Evolutionary conservation across 2,329 filamentous ascomycete species (phyloP), one percentile per base, ranked within the genome.

Genomic region (Scedosporium dehoogii): DNA sequence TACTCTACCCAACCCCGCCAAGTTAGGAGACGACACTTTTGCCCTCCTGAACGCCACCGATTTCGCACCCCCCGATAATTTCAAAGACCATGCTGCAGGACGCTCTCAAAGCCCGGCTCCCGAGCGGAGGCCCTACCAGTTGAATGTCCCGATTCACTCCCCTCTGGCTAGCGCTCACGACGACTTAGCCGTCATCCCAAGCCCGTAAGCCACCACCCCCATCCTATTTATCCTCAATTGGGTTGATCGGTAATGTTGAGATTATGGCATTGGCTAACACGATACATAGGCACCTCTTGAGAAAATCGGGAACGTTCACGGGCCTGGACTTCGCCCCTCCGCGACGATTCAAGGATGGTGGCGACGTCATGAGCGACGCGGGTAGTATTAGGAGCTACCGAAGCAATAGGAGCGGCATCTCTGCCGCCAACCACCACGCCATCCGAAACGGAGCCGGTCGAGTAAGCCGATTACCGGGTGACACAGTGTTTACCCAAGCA

Each of bases 151-250:
- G 16, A 82, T 85, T 33, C 88, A 90, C 71, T 89, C 86, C n/a
- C 92, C 92, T 0, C 81, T 97, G 46, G 87, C 83, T 25, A 91
- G 88, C 64, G 82, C 92, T 4, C 97, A 92, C 73, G 93, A 97
- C 63, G 93, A 97, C 64, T 85, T 97, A 65, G 76, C 88, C 12
- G 82, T 83, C 7, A 86, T 99, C 66, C 94, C 94, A 44, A 97
- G 92, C 81, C 92, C 94, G 85, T 93, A 85, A 89, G 90, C 89
- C 65, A 27, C 65, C 58, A 7, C 9, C 9, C 21, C 16, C 14
- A 10, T 16, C 16, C 56, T 27, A n/a, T 33, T 23, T n/a, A 33
- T 9, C 23, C 12, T 16, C 18, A 16, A 18, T 14, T n/a, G 6
- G 12, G 16, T 21, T 23, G 10, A 55, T 41, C 42, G 12, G 27